Conservation (phyloP, 345 rosid species). For the Noccaea caerulescens region DNA sequence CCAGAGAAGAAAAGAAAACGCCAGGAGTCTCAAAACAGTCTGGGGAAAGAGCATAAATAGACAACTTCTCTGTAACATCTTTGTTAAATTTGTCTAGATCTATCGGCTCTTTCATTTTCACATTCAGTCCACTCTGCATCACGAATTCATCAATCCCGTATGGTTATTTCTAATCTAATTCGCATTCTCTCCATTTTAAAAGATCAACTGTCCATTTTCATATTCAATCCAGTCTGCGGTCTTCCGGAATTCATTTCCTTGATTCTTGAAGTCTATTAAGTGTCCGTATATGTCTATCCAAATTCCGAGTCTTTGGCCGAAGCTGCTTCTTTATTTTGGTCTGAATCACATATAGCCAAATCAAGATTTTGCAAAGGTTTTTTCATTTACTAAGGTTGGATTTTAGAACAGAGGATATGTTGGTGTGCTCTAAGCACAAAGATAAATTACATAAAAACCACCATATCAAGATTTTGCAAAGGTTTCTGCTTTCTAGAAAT, state of each 20-base stretch:
- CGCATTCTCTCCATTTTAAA: constrained; percentile 5
- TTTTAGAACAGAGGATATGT: too few species aligned
- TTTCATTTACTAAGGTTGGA: too few species aligned
- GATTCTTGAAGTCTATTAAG: neutral
- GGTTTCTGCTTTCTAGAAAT: neutral
- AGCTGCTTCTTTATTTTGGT: too few species aligned
- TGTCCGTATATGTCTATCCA: neutral
- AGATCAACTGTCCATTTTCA: neutral
- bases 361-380: too few species aligned
- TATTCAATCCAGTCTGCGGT: neutral
- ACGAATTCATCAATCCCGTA: neutral
- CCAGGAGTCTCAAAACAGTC: constrained; percentile 33
- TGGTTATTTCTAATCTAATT: neutral
- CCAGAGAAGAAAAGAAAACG: constrained; percentile 66
- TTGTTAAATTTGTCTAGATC: constrained; percentile 16
- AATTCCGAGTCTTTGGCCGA: too few species aligned
- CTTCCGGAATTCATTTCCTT: neutral
- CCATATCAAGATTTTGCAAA: constrained; percentile 2
- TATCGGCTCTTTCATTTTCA: neutral
- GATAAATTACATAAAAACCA: neutral
- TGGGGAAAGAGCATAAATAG: neutral
- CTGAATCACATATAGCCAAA: too few species aligned
- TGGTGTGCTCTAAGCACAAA: neutral
- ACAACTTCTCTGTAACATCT: neutral
- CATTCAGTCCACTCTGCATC: neutral